Base-by-base conservation (phyloP, 179 eudicot species). In the Corrigiola litoralis region DNA sequence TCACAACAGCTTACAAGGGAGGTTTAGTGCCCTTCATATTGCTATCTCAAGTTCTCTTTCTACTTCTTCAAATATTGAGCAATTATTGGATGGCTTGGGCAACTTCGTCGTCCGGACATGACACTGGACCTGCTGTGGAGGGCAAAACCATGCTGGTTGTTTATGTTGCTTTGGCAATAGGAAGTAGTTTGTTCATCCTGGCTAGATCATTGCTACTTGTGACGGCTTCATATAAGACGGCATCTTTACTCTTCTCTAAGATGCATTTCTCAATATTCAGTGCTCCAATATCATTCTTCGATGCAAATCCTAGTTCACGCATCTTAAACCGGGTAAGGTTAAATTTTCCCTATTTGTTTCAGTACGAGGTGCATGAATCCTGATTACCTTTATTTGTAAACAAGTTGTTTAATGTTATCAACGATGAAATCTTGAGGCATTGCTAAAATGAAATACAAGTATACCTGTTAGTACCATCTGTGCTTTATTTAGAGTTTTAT, bases 51-150 rank as follows among this genome's bases (percentile, higher is more conserved):
- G 24, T 80, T 45, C 37, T 75, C 12, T 84, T 80, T 56, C 82
- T 78, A 61, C 6, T 74, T 54, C 84, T 87, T 70, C 89, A 87
- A 65, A 81, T 82, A 36, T 71, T 72, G 34, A 82, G 98, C 82
- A 89, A 85, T 69, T 92, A 92, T 33, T 92, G 98, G 95, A 82
- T 92, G 86, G 92, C 96, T 61, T 89, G 87, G 89, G 98, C 92
- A 14, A 85, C 90, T 34, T 90, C 97, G 13, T 81, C 77, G 20
- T 86, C 97, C 0, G n/a, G n/a, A n/a, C 31, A 75, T 71, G 87
- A 84, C 36, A 68, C 64, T 46, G 47, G 29, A 25, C 76, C 88
- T 54, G 63, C 66, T 20, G 98, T 92, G 12, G 42, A 36, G 9
- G 69, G 68, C 12, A 74, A 34, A 31, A 89, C 88, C 28, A 77